Evolutionary conservation across 768 basidiomycete species (phyloP), one percentile per base, ranked within the genome.

Genomic region (Podaxis sp.): DNA sequence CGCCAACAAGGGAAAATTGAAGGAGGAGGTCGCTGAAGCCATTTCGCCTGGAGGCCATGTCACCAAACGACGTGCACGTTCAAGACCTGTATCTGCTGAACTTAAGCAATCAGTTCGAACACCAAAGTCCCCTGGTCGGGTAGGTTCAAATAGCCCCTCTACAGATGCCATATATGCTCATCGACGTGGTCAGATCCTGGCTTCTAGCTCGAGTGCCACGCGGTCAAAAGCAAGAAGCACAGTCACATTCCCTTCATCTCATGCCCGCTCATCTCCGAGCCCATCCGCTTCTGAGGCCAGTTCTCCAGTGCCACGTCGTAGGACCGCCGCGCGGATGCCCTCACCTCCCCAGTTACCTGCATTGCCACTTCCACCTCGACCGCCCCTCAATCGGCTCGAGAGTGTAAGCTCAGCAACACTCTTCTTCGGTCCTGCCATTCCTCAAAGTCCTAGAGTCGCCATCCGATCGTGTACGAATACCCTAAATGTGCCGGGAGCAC

Each of bases 41-140:
- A 78, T 91, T 61, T 91, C 89, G 0, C 90, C 90, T 2, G 88
- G 88, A 11, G 90, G 89, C 0, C 90, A 90, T 71, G 76, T 92
- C 59, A 81, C 78, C 40, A 91, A 92, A 71, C 80, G 89, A 59
- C 83, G 90, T 10, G 90, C 89, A 1, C 84, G 88, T 10, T 84
- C 88, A 27, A 79, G 89, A 55, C 90, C 89, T 1, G 77, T 90
- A 13, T 91, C 90, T 18, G 71, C 81, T 27, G 88, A 89, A 68
- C 73, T 90, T 50, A 76, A 84, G 16, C 80, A 79, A 63, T 71
- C 76, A 55, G 72, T 74, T 57, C 74, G 73, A 57, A 74, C 77
- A 14, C 76, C 79, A 1, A 67, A 77, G 35, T 82, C 84, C 40
- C 77, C 77, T 46, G 70, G 61, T 36, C 74, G 73, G 65, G 79